Percentiles rank a stretch among this genome's conserved stretches.
These are phyloP conservation scores for Calonectria montana DNA, from an alignment of 2,329 filamentous ascomycete genomes.

Conservation along the genomic window DNA sequence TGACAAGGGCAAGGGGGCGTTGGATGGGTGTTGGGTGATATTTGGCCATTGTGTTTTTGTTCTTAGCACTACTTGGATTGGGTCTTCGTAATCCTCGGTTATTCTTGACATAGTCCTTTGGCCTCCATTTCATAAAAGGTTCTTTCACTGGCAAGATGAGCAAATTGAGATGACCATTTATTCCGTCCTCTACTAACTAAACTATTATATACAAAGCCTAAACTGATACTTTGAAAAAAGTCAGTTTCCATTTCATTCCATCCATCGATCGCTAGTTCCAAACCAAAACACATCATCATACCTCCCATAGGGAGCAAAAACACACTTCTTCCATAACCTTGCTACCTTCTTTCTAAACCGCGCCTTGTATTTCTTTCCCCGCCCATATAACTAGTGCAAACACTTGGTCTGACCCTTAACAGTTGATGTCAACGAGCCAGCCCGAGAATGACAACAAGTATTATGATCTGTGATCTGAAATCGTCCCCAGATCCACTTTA, in stretches of 20 bases:
- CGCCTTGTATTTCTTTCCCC: not conserved
- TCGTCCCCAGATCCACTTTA: not conserved
- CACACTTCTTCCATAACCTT: not conserved
- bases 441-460: conserved; percentile 13
- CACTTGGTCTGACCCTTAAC: conserved; percentile 3
- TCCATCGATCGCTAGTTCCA: not conserved
- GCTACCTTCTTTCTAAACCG: not conserved
- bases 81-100: too few species aligned
- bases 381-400: conserved; percentile 6
- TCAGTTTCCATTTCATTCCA: not conserved
- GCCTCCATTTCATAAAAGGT: too few species aligned
- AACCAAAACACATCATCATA: conserved; percentile 13
- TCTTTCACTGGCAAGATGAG: not conserved
- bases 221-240: not conserved
- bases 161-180: not conserved
- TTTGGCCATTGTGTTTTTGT: too few species aligned
- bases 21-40: too few species aligned
- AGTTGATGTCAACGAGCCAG: conserved; percentile 5
- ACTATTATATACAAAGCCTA: conserved; percentile 22
- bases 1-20: too few species aligned
- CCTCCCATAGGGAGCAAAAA: not conserved
- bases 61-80: too few species aligned
- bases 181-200: not conserved
- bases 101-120: too few species aligned
- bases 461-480: conserved; percentile 5